Percentiles rank a stretch among this genome's conserved stretches.
These are phyloP conservation scores for Pinguiococcus pyrenoidosus DNA, from an alignment of 108 stramenopile species.

Conservation along the genomic window DNA sequence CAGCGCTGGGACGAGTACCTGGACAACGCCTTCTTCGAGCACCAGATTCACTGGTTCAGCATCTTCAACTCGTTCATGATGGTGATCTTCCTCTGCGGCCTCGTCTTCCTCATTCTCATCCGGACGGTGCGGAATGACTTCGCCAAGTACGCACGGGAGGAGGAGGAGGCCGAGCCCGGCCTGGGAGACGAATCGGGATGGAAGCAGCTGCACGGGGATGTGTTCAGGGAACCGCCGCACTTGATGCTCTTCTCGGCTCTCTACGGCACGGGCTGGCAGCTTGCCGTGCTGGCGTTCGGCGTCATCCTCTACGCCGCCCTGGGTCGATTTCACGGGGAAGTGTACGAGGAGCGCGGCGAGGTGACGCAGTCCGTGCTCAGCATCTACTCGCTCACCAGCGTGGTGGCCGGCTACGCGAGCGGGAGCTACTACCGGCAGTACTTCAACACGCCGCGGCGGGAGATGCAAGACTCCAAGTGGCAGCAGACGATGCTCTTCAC, in stretches of 20 bases:
- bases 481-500: conserved; percentile 67
- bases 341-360: conserved; percentile 90
- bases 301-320: conserved; percentile 85
- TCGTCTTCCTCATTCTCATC: conserved; percentile 37
- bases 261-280: conserved; percentile 83
- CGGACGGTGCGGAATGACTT: conserved; percentile 51
- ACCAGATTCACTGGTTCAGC: conserved; percentile 67
- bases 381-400: conserved; percentile 68
- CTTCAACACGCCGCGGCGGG: conserved; percentile 33
- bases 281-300: conserved; percentile 71
- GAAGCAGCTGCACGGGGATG: conserved; percentile 98
- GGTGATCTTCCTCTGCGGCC: conserved; percentile 43
- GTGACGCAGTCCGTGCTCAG: conserved; percentile 68
- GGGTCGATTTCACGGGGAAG: conserved; percentile 77
- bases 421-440: conserved; percentile 83
- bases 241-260: conserved; percentile 75
- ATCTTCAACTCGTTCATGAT: conserved; percentile 49
- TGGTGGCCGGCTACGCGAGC: conserved; percentile 71
- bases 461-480: conserved; percentile 21
- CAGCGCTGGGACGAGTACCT: conserved; percentile 79
- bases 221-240: conserved; percentile 72
- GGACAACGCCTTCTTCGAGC: conserved; percentile 92
- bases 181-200: conserved; percentile 79
- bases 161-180: conserved; percentile 23
- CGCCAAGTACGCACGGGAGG: conserved; percentile 66